These are phyloP conservation scores for Blepharisma stoltei DNA, from an alignment of 73 alveolate species.

Conservation along the genomic window DNA sequence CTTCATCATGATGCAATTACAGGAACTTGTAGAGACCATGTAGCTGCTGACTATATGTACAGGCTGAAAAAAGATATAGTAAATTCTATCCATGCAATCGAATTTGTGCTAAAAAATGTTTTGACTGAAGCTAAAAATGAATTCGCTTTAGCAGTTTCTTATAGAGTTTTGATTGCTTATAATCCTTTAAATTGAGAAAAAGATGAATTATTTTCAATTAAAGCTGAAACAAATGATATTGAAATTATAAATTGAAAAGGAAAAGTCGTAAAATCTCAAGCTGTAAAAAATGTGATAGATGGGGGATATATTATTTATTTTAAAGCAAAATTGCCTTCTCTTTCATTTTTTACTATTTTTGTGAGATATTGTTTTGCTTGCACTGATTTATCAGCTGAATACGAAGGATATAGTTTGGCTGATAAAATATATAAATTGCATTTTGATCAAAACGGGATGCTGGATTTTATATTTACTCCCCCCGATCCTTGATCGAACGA, in stretches of 20 bases:
- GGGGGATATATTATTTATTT: too few relatives aligned
- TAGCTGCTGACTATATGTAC: slow-evolving; percentile 38
- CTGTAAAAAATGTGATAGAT: too few relatives aligned
- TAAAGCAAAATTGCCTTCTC: too few relatives aligned
- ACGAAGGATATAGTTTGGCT: too few relatives aligned
- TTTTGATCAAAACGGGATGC: too few relatives aligned
- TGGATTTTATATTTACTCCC: too few relatives aligned
- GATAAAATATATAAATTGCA: too few relatives aligned
- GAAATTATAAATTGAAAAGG: neutral
- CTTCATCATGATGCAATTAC: slow-evolving; percentile 73
- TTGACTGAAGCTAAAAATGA: neutral
- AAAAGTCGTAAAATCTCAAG: neutral
- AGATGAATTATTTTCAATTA: neutral
- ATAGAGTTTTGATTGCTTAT: neutral
- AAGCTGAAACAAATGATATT: neutral
- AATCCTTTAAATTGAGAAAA: neutral
- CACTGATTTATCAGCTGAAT: too few relatives aligned
- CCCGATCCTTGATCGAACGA: too few relatives aligned
- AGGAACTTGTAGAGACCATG: slow-evolving; percentile 55
- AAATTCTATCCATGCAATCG: neutral
- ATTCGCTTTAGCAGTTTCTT: neutral
- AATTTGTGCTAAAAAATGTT: neutral
- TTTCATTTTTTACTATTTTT: too few relatives aligned
- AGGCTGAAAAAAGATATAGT: slow-evolving; percentile 28
- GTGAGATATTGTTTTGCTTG: too few relatives aligned